Evolutionary conservation across 306 rosid species (phyloP), one percentile per base, ranked within the genome.

Genomic region (Inga leiocalycina): DNA sequence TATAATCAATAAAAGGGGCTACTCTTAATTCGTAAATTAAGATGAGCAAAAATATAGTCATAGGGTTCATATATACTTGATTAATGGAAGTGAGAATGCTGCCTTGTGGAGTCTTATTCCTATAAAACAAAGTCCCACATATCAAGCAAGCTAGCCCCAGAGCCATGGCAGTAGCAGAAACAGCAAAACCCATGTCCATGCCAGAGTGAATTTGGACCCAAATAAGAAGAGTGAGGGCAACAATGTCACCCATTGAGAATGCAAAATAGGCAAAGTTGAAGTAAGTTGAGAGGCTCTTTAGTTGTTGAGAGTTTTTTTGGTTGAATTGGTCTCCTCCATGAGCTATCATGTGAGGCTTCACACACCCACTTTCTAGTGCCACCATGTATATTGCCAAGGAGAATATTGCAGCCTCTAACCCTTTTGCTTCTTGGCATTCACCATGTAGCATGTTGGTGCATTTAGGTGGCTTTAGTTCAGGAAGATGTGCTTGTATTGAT

Each of bases 161-260:
- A 2, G 99, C 94, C 99, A 95, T 95, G 32, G 79, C 93, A 46
- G 94, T 98, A 0, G 98, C 98, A 1, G 99, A 95, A 73, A 95
- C 92, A 1, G 94, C 99, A 76, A 92, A 95, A 17, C 98, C 99
- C 0, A 88, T 90, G 64, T 95, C 99, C 99, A 95, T 95, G 1
- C 99, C 99, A 2, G 97, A 92, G 48, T 95, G 99, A 81, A 98
- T 95, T 89, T 95, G 99, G 79, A 95, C 88, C 97, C 97, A 95
- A 37, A 95, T 90, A 68, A 95, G 91, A 83, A 95, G 35, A 6
- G 99, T 95, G 5, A 95, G 93, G 59, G 98, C 98, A 37, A 95
- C 35, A 68, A 95, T 93, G 66, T 95, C 89, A 6, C 99, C 99
- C 46, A 92, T 5, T 0, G 98, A 95, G 80, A 95, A 95, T 32